A percentile compares a stretch with the other conserved stretches of the same genome.
phyloP scores from a whole-genome alignment of 2,329 filamentous ascomycete species.

The Emericellopsis atlantica region DNA sequence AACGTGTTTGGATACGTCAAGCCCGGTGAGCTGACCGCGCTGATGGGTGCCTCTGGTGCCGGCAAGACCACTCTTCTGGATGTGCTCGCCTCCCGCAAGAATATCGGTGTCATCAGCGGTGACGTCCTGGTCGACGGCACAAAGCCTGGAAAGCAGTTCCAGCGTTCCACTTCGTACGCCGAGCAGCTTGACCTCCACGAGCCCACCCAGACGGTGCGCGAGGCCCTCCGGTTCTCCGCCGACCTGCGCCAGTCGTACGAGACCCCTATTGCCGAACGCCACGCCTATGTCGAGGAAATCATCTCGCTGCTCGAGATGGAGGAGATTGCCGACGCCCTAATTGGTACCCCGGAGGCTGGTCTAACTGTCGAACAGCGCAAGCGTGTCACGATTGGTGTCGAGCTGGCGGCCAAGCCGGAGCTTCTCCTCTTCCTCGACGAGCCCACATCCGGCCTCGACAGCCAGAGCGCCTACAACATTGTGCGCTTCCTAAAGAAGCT shows the following conservation, averaged over 20 bases:
- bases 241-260: constrained; percentile 44
- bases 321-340: constrained; percentile 43
- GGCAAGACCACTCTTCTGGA: constrained; percentile 81
- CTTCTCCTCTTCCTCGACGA: constrained; percentile 69
- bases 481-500: constrained; percentile 68
- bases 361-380: constrained; percentile 54
- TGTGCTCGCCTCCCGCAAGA: constrained; percentile 52
- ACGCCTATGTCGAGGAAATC: constrained; percentile 48
- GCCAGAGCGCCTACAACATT: constrained; percentile 60
- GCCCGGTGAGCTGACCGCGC: constrained; percentile 63
- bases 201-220: constrained; percentile 48
- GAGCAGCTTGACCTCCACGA: constrained; percentile 53
- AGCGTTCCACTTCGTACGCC: constrained; percentile 48
- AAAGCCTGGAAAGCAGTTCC: constrained; percentile 46
- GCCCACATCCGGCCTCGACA: constrained; percentile 57
- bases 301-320: constrained; percentile 48
- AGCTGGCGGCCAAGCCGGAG: constrained; percentile 72
- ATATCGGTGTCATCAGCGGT: constrained; percentile 45
- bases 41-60: constrained; percentile 77
- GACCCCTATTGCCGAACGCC: constrained; percentile 40
- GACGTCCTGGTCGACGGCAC: constrained; percentile 44
- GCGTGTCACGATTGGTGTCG: constrained; percentile 84
- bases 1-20: constrained; percentile 57
- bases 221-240: constrained; percentile 51
- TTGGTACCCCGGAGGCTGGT: constrained; percentile 52